phyloP scores from a whole-genome alignment of 2,329 filamentous ascomycete species.

The Plenodomus tracheiphilus region DNA sequence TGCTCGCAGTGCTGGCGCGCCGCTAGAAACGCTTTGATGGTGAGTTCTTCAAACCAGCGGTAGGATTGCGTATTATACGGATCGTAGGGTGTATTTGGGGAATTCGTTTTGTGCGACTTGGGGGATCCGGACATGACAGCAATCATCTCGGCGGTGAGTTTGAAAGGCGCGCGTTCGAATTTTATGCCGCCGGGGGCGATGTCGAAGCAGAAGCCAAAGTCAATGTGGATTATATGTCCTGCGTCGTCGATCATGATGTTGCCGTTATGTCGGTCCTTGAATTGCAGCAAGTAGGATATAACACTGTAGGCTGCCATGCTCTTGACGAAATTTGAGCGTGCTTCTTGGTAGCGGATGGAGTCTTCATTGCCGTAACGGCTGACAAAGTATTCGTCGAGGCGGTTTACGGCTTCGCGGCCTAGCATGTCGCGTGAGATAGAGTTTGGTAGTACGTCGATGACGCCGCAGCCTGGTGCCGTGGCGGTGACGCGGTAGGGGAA shows the following conservation, averaged over 20 bases:
- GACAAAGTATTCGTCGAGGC: conserved; percentile 96
- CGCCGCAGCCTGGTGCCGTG: conserved; percentile 93
- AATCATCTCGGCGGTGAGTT: conserved; percentile 95
- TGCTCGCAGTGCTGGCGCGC: conserved; percentile 85
- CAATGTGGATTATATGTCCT: conserved; percentile 96
- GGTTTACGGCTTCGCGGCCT: conserved; percentile 95
- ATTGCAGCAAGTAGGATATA: conserved; percentile 94
- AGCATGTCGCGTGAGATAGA: conserved; percentile 99
- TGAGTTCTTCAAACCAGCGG: conserved; percentile 94
- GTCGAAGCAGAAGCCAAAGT: conserved; percentile 99
- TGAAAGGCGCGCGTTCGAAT: conserved; percentile 98
- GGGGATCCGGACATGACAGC: conserved; percentile 92
- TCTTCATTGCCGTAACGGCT: conserved; percentile 97
- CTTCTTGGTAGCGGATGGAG: conserved; percentile 90
- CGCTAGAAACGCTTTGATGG: conserved; percentile 92
- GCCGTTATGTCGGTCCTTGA: conserved; percentile 98
- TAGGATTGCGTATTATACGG: conserved; percentile 75
- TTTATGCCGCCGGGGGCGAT: conserved; percentile 96
- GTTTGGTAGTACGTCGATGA: conserved; percentile 97
- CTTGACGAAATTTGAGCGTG: conserved; percentile 96
- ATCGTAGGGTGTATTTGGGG: conserved; percentile 51
- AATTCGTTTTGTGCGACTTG: no score
- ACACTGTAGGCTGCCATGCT: conserved; percentile 98
- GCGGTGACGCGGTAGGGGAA: conserved; percentile 97
- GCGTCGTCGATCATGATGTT: conserved; percentile 99